Percentiles rank a stretch among this genome's conserved stretches.
phyloP scores from a whole-genome alignment of 1,284 basidiomycete species.

The Blastosporella zonata region DNA sequence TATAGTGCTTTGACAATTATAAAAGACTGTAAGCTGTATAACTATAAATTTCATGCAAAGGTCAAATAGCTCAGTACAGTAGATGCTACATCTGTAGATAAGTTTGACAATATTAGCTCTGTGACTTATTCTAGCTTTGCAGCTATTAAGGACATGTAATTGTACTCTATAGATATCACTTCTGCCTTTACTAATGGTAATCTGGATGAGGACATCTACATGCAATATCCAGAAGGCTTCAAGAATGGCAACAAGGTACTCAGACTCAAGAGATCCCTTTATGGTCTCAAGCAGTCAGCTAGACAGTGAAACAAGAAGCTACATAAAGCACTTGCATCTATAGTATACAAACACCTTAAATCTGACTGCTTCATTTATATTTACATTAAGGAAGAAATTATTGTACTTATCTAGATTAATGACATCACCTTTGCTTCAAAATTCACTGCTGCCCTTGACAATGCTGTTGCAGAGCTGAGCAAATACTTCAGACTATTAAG shows the following conservation, averaged over 20 bases:
- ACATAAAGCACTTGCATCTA: background rate
- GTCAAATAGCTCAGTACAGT: too few species aligned
- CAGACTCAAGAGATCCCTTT: too few species aligned
- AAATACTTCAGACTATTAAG: background rate
- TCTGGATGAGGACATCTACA: too few species aligned
- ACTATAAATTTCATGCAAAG: too few species aligned
- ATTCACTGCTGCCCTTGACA: background rate
- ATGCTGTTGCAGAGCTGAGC: background rate
- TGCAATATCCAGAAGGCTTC: too few species aligned
- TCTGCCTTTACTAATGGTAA: background rate
- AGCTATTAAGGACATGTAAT: too few species aligned
- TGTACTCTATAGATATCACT: constrained; percentile 2
- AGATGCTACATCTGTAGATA: too few species aligned
- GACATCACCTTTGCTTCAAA: constrained; percentile 1
- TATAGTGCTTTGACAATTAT: too few species aligned
- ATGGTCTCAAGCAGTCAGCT: background rate
- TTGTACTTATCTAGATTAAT: background rate
- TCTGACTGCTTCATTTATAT: constrained; percentile 3
- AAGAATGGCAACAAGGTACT: too few species aligned
- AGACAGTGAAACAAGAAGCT: background rate
- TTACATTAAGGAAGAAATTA: background rate
- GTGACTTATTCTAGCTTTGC: too few species aligned
- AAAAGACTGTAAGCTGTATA: too few species aligned
- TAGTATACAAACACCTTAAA: background rate
- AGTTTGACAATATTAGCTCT: too few species aligned